Base-by-base conservation (phyloP, 2,329 filamentous ascomycete genomes). In the Gremmenia infestans region DNA sequence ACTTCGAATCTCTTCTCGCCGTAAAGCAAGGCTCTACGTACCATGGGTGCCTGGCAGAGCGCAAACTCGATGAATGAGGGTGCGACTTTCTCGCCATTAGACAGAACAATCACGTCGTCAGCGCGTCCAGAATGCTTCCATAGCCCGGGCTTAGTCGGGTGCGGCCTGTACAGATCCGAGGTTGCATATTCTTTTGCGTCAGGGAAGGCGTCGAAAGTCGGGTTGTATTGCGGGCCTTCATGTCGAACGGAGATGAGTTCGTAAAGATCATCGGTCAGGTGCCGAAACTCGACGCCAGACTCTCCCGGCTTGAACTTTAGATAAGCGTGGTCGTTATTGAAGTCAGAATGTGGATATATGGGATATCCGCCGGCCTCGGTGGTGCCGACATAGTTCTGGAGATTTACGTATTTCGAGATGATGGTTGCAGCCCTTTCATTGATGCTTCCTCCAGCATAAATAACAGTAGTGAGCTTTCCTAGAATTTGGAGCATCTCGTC, bases 21-120 rank as follows among this genome's bases (percentile, higher is more conserved):
- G 40, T 71, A 59, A 8, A 76, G 61, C 4, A 75, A 45, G 2
- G 71, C 71, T 14, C 64, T 61, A 1, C 63, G 59, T 4, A 76
- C 67, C 6, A 67, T 32, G 1, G 72, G 68, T 53, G 74, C 70
- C 2, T 57, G 62, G 22, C 63, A 63, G n/a, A 77, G 67, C 11
- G 67, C 64, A 23, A 60, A 63, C 57, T 77, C 74, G 66, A 74
- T 71, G 0, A 64, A 62, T 6, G 72, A 59, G 0, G 76, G 75
- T 35, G 75, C 75, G 46, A 76, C 67, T 56, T 77, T 78, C 56
- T 76, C 73, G 2, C 75, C 76, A 47, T 73, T 76, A 1, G 62
- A 62, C 6, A 64, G 52, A 2, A 58, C 47, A 19, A 64, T 57
- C 3, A 63, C 15, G 25, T 53, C 43, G 23, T 53, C 51, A 25